Evolutionary conservation across 106 monocot species (phyloP).

Genomic region (Allium cepa): DNA sequence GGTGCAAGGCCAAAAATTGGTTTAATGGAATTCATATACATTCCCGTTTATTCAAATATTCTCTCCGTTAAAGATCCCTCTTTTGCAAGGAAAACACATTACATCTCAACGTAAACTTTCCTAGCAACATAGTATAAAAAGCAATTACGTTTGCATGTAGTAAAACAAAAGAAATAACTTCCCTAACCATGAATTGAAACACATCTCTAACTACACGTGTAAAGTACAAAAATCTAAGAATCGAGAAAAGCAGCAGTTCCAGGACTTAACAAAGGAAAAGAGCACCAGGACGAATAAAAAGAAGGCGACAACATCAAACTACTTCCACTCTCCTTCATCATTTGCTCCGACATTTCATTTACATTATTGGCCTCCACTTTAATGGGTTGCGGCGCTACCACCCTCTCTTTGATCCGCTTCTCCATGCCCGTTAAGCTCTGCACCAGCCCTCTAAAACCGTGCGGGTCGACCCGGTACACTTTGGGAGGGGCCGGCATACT

Average conservation of each 20-base stretch:
- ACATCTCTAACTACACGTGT: too few relatives aligned
- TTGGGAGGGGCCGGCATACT: slow-evolving; percentile 18
- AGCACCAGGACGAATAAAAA: slow-evolving; percentile 16
- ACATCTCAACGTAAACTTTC: too few relatives aligned
- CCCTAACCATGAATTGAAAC: too few relatives aligned
- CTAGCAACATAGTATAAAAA: too few relatives aligned
- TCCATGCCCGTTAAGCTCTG: slow-evolving; percentile 37
- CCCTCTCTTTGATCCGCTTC: not conserved
- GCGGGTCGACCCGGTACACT: slow-evolving; percentile 39
- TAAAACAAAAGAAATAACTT: too few relatives aligned
- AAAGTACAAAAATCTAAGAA: not conserved
- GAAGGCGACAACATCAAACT: slow-evolving; percentile 6
- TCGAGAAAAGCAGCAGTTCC: slow-evolving; percentile 20
- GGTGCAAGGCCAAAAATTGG: too few relatives aligned
- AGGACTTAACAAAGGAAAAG: slow-evolving; percentile 27
- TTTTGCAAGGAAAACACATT: too few relatives aligned
- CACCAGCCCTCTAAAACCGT: slow-evolving; percentile 41
- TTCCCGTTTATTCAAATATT: too few relatives aligned
- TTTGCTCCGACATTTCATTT: too few relatives aligned
- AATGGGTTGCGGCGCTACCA: slow-evolving; percentile 3
- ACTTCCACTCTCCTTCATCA: not conserved
- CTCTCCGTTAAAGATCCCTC: too few relatives aligned
- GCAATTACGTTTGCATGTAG: too few relatives aligned
- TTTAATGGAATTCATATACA: too few relatives aligned
- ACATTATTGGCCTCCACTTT: not conserved